Evolutionary conservation across 768 basidiomycete species (phyloP).

Genomic region (Dioszegia aurantiaca): DNA sequence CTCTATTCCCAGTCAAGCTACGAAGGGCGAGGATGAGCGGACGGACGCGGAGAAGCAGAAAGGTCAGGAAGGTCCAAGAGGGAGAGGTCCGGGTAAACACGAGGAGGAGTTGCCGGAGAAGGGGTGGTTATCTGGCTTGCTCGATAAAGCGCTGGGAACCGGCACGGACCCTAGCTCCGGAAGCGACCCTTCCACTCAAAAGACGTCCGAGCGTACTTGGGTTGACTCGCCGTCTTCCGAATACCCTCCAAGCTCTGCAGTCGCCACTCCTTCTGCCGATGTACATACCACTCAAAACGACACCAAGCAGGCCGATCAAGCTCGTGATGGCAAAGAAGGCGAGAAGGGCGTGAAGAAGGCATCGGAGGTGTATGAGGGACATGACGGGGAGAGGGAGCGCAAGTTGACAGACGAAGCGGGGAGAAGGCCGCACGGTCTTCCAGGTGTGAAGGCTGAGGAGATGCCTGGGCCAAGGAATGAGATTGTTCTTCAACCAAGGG

Average conservation of each 20-base stretch:
- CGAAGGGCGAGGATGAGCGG: slow-evolving; percentile 19
- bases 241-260: neutral
- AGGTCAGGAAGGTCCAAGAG: slow-evolving; percentile 18
- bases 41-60: slow-evolving; percentile 18
- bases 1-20: slow-evolving; percentile 31
- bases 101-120: slow-evolving; percentile 19
- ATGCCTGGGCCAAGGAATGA: slow-evolving; percentile 45
- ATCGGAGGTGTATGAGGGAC: slow-evolving; percentile 7
- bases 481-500: slow-evolving; percentile 44
- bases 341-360: neutral
- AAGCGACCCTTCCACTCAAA: slow-evolving; percentile 1
- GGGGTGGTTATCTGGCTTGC: slow-evolving; percentile 9
- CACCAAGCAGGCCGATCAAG: neutral
- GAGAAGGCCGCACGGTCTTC: slow-evolving; percentile 28
- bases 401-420: slow-evolving; percentile 39
- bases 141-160: slow-evolving; percentile 1
- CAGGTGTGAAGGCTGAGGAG: slow-evolving; percentile 42
- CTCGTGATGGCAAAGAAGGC: neutral
- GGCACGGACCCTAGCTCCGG: slow-evolving; percentile 3
- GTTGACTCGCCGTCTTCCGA: slow-evolving; percentile 4
- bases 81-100: slow-evolving; percentile 30
- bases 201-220: neutral
- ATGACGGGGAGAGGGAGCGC: slow-evolving; percentile 18
- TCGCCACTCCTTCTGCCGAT: neutral
- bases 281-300: neutral